Evolutionary conservation across 2,329 filamentous ascomycete genomes (phyloP), one percentile per base, ranked within the genome.

Genomic region (Paraphoma sp.): DNA sequence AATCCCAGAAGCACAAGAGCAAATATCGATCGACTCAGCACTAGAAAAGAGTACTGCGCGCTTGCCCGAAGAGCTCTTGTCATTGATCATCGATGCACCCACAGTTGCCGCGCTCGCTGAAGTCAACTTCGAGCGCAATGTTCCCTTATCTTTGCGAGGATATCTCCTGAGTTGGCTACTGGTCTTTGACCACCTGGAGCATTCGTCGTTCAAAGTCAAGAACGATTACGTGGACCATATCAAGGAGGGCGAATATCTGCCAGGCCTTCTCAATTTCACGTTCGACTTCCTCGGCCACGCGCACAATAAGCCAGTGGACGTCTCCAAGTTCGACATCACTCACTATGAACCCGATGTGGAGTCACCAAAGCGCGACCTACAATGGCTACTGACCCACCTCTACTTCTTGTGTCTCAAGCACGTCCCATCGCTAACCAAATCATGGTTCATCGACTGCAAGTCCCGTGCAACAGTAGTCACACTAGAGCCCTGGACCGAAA

Each of bases 121-220:
- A 45, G 84, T 89, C 8, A 81, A 84, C 36, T 86, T 93, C 18
- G 83, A 87, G 5, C 81, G 85, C 14, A 80, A 73, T 33, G 90
- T 93, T 66, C 92, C 92, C 10, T 80, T 86, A 0, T 72, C 85
- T 0, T 81, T 97, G 46, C 87, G 92, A 50, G 87, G 89, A 9
- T 99, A 97, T 69, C 82, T 99, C 2, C 81, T 97, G 29, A 90
- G 92, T 10, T 99, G 95, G 95, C 86, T 91, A 61, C 82, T 98
- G 1, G 84, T 97, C 0, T 98, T 96, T 71, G 92, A 96, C 65
- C 89, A 94, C 44, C 96, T 94, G 71, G 81, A 83, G 16, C 86
- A 87, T 17, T 87, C 93, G 11, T 92, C 93, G 0, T 89, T 91
- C 74, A 92, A 92, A 67, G 87, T 98, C 14, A 90, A 92, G 64